phyloP scores from a whole-genome alignment of 2,329 filamentous ascomycete species.

The Cladosporium austrohemisphaericum region DNA sequence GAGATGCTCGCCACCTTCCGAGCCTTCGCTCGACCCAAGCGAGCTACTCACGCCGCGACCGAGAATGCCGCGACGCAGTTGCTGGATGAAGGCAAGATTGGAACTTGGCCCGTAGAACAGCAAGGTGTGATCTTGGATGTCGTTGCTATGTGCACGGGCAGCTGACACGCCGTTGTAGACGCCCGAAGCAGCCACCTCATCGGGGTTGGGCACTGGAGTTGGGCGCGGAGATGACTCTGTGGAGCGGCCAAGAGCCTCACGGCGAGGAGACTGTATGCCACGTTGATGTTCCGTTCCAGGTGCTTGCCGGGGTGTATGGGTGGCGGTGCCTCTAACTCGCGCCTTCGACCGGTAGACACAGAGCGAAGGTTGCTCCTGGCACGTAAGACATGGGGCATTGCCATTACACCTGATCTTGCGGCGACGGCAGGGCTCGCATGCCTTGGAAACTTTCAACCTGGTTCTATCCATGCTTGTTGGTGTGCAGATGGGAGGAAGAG shows the following conservation, averaged over 20 bases:
- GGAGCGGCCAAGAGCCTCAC: too few species aligned
- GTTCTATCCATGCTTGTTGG: too few species aligned
- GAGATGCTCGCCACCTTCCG: conserved; percentile 24
- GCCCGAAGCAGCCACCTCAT: background rate
- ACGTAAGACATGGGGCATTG: conserved; percentile 3
- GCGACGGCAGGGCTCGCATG: conserved; percentile 13
- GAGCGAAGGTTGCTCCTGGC: background rate
- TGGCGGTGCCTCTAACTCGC: too few species aligned
- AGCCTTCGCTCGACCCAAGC: background rate
- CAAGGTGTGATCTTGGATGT: conserved; percentile 12
- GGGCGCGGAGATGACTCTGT: too few species aligned
- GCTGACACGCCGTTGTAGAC: conserved; percentile 10
- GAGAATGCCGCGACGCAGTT: conserved; percentile 29
- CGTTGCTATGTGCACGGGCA: background rate
- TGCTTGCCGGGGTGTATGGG: too few species aligned
- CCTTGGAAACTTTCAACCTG: background rate
- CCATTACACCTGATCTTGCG: conserved; percentile 10
- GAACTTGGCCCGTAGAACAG: conserved; percentile 30
- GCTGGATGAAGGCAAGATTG: conserved; percentile 32
- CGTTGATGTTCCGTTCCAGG: too few species aligned
- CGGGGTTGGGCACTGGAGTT: too few species aligned
- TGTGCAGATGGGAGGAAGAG: too few species aligned
- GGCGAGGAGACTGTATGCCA: too few species aligned
- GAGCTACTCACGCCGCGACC: conserved; percentile 9
- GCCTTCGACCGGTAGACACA: conserved; percentile 7